Evolutionary conservation across 768 basidiomycete species (phyloP).

Genomic region (Kwoniella shandongensis): DNA sequence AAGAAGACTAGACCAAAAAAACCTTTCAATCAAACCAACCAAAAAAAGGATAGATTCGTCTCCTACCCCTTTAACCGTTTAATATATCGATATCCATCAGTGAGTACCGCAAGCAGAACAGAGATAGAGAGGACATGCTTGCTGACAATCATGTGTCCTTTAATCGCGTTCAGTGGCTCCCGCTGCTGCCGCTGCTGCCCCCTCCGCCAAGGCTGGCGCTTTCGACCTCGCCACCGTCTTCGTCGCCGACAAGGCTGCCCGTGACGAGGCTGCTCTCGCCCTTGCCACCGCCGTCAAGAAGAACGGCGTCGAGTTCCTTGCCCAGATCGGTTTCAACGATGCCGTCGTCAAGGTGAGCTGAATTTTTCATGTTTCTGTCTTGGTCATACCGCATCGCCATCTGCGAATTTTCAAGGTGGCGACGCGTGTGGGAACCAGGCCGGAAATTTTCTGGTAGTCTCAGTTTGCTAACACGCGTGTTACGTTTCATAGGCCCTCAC

Average conservation of each 20-base stretch:
- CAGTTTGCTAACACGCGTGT: conserved; percentile 1
- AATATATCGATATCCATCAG: conserved; percentile 22
- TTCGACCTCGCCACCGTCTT: conserved; percentile 76
- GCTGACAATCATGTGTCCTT: no score
- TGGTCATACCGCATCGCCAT: neutral
- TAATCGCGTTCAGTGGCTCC: conserved; percentile 65
- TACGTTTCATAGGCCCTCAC: conserved; percentile 62
- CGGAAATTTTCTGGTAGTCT: neutral
- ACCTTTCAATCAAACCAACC: neutral
- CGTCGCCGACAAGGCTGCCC: conserved; percentile 77
- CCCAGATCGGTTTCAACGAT: conserved; percentile 67
- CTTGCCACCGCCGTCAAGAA: conserved; percentile 77
- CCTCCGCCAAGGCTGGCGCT: conserved; percentile 61
- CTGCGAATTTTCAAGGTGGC: conserved; percentile 10
- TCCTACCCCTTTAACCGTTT: conserved; percentile 1
- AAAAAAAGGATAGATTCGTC: conserved; percentile 7
- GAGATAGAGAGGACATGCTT: no score
- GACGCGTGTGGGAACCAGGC: conserved; percentile 11
- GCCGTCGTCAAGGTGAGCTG: conserved; percentile 64
- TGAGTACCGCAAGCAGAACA: no score
- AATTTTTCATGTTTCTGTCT: neutral
- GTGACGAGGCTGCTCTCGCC: conserved; percentile 67
- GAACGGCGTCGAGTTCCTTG: conserved; percentile 75
- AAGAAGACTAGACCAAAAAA: neutral
- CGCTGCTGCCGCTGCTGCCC: conserved; percentile 60